Percentiles rank a stretch among this genome's conserved stretches.
Conservation (phyloP, 768 basidiomycete genomes). For the Cystofilobasidium bisporidii region DNA sequence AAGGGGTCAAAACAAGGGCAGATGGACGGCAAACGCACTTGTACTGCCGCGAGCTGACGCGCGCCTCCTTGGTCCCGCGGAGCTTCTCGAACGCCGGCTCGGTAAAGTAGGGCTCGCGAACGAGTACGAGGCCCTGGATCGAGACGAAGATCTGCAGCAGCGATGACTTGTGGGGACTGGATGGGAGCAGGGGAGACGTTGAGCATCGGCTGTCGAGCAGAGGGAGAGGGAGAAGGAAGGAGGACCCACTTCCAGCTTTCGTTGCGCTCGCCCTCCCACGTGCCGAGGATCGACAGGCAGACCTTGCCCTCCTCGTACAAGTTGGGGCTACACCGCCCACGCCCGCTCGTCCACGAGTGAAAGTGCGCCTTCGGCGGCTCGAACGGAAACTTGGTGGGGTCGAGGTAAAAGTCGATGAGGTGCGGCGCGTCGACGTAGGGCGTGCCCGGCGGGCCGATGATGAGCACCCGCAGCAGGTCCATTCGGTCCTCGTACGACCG, state of each 20-base stretch:
- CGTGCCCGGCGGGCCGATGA: conserved; percentile 85
- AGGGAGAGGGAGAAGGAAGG: neutral
- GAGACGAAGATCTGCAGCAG: conserved; percentile 85
- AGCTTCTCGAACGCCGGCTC: conserved; percentile 55
- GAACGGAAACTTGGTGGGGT: conserved; percentile 49
- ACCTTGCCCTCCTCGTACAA: conserved; percentile 94
- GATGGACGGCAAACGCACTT: too few species aligned
- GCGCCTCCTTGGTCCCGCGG: conserved; percentile 14
- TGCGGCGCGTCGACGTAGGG: conserved; percentile 65
- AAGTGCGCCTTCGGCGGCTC: conserved; percentile 78
- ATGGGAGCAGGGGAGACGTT: conserved; percentile 49
- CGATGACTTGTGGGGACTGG: conserved; percentile 61
- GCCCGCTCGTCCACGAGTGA: conserved; percentile 87
- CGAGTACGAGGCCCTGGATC: conserved; percentile 85
- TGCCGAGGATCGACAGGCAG: conserved; percentile 79
- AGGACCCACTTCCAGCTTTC: conserved; percentile 62
- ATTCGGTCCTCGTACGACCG: conserved; percentile 81
- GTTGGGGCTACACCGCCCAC: conserved; percentile 58
- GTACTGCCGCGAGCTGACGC: conserved; percentile 22
- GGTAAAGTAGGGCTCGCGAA: conserved; percentile 86
- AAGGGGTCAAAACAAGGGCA: too few species aligned
- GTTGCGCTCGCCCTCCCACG: conserved; percentile 79
- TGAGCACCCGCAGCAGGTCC: conserved; percentile 76
- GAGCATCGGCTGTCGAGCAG: conserved; percentile 57
- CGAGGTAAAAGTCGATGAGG: conserved; percentile 84